A percentile compares a stretch with the other conserved stretches of the same genome.
These are phyloP conservation scores for Plasmodium vivax DNA, from an alignment of 169 alveolate species.

Conservation along the genomic window DNA sequence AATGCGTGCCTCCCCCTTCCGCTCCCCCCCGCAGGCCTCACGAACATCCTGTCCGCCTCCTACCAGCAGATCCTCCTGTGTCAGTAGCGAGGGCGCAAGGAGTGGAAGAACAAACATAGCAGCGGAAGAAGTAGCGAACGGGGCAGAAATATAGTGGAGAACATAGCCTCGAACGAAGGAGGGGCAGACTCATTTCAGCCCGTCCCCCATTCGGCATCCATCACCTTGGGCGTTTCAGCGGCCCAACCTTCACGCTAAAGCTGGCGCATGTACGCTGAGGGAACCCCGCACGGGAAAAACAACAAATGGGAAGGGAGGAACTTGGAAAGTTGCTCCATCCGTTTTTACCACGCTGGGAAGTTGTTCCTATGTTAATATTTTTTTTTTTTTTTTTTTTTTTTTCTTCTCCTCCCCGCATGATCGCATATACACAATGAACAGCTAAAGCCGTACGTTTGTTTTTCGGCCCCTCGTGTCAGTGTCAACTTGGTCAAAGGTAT, in stretches of 20 bases:
- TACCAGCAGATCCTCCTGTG: conserved; percentile 68
- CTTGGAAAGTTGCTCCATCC: neutral
- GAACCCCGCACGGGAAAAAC: neutral
- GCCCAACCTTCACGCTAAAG: neutral
- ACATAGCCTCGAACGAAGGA: neutral
- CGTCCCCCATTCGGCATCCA: neutral
- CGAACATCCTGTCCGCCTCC: conserved; percentile 61
- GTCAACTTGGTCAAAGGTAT: neutral
- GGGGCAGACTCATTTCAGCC: neutral
- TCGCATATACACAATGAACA: neutral
- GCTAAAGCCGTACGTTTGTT: neutral
- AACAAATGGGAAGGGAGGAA: neutral
- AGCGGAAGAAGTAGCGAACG: neutral
- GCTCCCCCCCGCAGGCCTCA: conserved; percentile 17
- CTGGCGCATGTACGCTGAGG: neutral
- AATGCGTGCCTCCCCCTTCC: neutral
- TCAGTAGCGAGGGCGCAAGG: neutral
- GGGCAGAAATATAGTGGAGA: too few species aligned
- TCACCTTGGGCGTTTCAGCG: neutral
- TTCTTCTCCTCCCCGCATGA: neutral
- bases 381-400: too few species aligned
- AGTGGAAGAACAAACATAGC: neutral
- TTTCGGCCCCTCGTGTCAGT: neutral
- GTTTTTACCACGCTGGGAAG: neutral
- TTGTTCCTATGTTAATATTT: neutral